These are phyloP conservation scores for Lipomyces sp. DNA, from an alignment of 805 yeast genomes.

Conservation along the genomic window DNA sequence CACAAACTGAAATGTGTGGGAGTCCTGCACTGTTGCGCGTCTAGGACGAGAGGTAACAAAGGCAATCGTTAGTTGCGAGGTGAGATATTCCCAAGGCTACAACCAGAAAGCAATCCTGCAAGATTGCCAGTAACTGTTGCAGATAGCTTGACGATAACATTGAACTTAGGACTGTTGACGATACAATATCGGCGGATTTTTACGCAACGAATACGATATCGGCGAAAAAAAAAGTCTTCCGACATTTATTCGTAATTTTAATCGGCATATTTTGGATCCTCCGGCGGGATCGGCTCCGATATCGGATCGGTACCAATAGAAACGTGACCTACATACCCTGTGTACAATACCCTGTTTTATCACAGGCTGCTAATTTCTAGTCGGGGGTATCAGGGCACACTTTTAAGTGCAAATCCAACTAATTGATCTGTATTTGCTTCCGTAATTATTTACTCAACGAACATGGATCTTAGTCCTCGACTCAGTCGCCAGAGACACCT, in stretches of 20 bases:
- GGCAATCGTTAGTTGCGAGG: too few species aligned
- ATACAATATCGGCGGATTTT: constrained; percentile 7
- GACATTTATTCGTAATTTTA: constrained; percentile 7
- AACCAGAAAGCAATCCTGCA: too few species aligned
- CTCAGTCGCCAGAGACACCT: too few species aligned
- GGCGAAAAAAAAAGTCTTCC: constrained; percentile 6
- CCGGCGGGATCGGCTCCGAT: neutral
- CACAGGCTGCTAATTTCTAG: neutral
- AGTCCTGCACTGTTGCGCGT: too few species aligned
- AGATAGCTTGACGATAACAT: too few species aligned
- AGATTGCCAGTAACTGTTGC: too few species aligned
- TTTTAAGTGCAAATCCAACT: neutral
- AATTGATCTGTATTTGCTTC: neutral
- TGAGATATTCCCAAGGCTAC: too few species aligned
- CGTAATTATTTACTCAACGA: neutral
- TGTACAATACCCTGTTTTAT: too few species aligned
- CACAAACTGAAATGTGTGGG: too few species aligned
- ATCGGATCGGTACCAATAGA: constrained; percentile 3
- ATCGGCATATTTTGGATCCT: constrained; percentile 1
- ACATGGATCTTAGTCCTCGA: constrained; percentile 7
- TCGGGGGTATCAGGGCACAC: too few species aligned
- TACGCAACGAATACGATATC: constrained; percentile 8
- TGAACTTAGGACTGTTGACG: neutral
- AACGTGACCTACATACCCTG: neutral
- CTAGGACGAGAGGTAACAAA: too few species aligned